phyloP scores from a whole-genome alignment of 2,329 filamentous ascomycete species.

The Ophiostoma perfectum region DNA sequence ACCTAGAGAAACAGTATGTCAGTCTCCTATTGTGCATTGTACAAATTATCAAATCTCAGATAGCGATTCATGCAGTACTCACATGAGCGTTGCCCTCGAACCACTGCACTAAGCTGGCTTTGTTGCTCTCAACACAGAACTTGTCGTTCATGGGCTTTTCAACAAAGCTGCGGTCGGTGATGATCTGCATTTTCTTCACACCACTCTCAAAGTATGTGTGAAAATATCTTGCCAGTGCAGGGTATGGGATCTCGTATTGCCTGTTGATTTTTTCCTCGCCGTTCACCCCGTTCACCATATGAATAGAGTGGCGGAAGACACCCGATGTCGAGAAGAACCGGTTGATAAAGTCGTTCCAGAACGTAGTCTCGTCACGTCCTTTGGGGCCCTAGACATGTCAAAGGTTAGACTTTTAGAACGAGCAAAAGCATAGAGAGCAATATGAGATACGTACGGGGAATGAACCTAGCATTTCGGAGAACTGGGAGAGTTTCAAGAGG shows the following conservation, averaged over 20 bases:
- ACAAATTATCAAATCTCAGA: background rate
- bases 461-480: conserved; percentile 56
- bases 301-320: conserved; percentile 68
- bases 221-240: conserved; percentile 82
- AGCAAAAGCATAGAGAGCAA: background rate
- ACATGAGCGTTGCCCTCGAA: conserved; percentile 80
- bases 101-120: conserved; percentile 81
- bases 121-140: conserved; percentile 68
- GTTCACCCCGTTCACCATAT: conserved; percentile 46
- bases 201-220: conserved; percentile 83
- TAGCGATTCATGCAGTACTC: conserved; percentile 34
- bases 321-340: conserved; percentile 76
- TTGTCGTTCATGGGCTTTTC: conserved; percentile 57
- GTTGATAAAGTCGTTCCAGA: conserved; percentile 75
- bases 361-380: conserved; percentile 61
- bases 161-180: conserved; percentile 62
- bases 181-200: conserved; percentile 77
- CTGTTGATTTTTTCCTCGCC: conserved; percentile 60
- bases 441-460: conserved; percentile 33
- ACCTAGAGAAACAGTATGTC: conserved; percentile 48
- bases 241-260: conserved; percentile 77
- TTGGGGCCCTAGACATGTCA: conserved; percentile 41
- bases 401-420: background rate
- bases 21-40: background rate
- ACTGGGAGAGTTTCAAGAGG: conserved; percentile 55